A percentile compares a stretch with the other conserved stretches of the same genome.
These are phyloP conservation scores for Porogramme epimiltina DNA, from an alignment of 1,284 basidiomycete genomes.

Conservation along the genomic window DNA sequence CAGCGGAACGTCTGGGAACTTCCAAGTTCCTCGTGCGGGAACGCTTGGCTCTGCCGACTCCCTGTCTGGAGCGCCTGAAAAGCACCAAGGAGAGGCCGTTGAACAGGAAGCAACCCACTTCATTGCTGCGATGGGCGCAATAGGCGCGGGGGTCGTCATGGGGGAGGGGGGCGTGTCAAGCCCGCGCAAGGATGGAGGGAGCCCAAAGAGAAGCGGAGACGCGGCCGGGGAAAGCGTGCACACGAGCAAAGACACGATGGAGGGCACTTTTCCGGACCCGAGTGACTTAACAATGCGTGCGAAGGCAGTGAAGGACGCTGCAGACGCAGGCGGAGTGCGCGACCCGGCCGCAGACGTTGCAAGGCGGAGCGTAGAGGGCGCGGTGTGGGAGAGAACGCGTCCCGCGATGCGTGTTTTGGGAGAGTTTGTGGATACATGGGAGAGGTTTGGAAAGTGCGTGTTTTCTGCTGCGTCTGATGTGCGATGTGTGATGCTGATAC, in stretches of 20 bases:
- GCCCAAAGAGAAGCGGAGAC: too few relatives aligned
- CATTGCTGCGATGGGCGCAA: constrained; percentile 37
- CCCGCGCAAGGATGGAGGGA: not conserved
- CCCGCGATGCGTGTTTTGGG: constrained; percentile 36
- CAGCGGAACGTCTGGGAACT: constrained; percentile 26
- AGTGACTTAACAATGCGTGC: constrained; percentile 27
- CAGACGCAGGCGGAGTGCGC: constrained; percentile 17
- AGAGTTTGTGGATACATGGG: constrained; percentile 36
- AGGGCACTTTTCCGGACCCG: constrained; percentile 34
- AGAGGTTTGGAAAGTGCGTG: constrained; percentile 38
- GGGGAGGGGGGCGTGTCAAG: constrained; percentile 36
- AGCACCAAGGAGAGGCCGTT: constrained; percentile 43
- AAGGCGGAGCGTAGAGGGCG: constrained; percentile 30
- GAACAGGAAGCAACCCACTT: constrained; percentile 45
- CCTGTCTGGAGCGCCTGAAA: constrained; percentile 37
- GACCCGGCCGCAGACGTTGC: constrained; percentile 29
- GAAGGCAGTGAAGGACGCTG: constrained; percentile 24
- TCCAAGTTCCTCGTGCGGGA: constrained; percentile 32
- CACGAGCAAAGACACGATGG: constrained; percentile 18
- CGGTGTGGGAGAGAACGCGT: constrained; percentile 36
- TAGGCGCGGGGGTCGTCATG: constrained; percentile 40
- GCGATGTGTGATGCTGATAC: too few relatives aligned
- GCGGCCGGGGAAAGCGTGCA: not conserved
- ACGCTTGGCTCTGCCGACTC: constrained; percentile 30
- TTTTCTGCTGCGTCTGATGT: too few relatives aligned